Percentiles rank a stretch among this genome's conserved stretches.
Evolutionary conservation across 1,139 yeast genomes (phyloP).

Genomic region (Keqinozyma sinolaborantium): DNA sequence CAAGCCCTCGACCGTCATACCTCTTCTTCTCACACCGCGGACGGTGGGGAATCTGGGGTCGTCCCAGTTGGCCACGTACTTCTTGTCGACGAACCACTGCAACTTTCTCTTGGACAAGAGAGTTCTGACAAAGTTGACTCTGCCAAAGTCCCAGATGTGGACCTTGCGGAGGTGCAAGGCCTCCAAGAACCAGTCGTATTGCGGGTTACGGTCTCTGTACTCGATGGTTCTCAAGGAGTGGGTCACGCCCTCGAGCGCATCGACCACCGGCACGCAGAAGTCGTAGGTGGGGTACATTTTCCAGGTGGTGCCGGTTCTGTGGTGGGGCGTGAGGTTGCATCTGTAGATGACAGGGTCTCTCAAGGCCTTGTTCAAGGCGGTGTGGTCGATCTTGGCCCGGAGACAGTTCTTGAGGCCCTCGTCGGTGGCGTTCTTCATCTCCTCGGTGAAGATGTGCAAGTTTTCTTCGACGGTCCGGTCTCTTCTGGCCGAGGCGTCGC

Average conservation of each 20-base stretch:
- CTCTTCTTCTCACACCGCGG: slow-evolving; percentile 98
- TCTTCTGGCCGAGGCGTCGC: slow-evolving; percentile 86
- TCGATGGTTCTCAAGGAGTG: slow-evolving; percentile 97
- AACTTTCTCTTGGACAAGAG: slow-evolving; percentile 92
- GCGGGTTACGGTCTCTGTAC: slow-evolving; percentile 97
- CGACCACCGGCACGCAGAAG: slow-evolving; percentile 96
- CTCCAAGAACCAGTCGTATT: slow-evolving; percentile 91
- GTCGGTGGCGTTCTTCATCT: slow-evolving; percentile 91
- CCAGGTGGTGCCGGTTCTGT: slow-evolving; percentile 90
- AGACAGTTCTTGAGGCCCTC: slow-evolving; percentile 85
- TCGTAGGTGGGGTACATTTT: slow-evolving; percentile 97
- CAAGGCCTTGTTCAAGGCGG: slow-evolving; percentile 85
- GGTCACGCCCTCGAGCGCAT: slow-evolving; percentile 91
- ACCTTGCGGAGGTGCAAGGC: slow-evolving; percentile 83
- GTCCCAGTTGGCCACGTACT: slow-evolving; percentile 88
- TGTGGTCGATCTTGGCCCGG: slow-evolving; percentile 92
- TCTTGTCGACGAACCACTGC: slow-evolving; percentile 96
- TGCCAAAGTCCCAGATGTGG: slow-evolving; percentile 95
- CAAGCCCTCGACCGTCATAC: slow-evolving; percentile 97
- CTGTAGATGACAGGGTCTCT: slow-evolving; percentile 98
- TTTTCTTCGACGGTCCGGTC: slow-evolving; percentile 90
- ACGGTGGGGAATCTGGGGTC: slow-evolving; percentile 99
- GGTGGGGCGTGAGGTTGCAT: slow-evolving; percentile 94
- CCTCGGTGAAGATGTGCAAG: slow-evolving; percentile 76
- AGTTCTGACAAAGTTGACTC: slow-evolving; percentile 94